phyloP scores from a whole-genome alignment of 208 protist genomes.

The Trypanosoma boissoni region DNA sequence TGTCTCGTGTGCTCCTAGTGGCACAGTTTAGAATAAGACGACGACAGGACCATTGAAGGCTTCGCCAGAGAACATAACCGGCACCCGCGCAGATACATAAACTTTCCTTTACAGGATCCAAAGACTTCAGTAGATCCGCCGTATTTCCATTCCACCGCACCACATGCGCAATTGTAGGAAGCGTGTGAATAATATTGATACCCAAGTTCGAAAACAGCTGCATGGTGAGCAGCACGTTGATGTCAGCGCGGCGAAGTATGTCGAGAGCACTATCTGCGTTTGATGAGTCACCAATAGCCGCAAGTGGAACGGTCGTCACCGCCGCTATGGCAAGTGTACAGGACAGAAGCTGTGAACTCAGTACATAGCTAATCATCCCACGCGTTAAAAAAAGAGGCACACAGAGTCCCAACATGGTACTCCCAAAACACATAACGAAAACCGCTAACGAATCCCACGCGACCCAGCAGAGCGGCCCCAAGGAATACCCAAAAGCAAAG shows the following conservation, averaged over 20 bases:
- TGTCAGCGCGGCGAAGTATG: conserved; percentile 49
- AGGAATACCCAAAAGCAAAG: conserved; percentile 56
- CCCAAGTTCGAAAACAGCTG: conserved; percentile 63
- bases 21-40: conserved; percentile 33
- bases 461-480: conserved; percentile 75
- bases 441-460: conserved; percentile 63
- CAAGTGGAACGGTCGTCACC: conserved; percentile 36
- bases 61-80: conserved; percentile 61
- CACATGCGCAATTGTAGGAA: conserved; percentile 60
- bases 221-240: conserved; percentile 73
- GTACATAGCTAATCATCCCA: conserved; percentile 78
- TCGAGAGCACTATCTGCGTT: conserved; percentile 39
- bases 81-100: conserved; percentile 64
- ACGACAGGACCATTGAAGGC: conserved; percentile 33
- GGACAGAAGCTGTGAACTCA: conserved; percentile 72
- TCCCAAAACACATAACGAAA: conserved; percentile 42
- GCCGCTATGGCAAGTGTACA: conserved; percentile 46
- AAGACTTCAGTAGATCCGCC: conserved; percentile 23
- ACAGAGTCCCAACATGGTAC: conserved; percentile 70
- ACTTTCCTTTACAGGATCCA: conserved; percentile 61
- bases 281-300: not conserved
- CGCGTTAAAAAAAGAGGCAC: conserved; percentile 77
- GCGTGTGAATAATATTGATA: conserved; percentile 66
- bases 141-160: conserved; percentile 40
- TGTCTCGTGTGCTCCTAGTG: conserved; percentile 16